phyloP scores from a whole-genome alignment of 805 yeast genomes.

The Brettanomyces sp. region DNA sequence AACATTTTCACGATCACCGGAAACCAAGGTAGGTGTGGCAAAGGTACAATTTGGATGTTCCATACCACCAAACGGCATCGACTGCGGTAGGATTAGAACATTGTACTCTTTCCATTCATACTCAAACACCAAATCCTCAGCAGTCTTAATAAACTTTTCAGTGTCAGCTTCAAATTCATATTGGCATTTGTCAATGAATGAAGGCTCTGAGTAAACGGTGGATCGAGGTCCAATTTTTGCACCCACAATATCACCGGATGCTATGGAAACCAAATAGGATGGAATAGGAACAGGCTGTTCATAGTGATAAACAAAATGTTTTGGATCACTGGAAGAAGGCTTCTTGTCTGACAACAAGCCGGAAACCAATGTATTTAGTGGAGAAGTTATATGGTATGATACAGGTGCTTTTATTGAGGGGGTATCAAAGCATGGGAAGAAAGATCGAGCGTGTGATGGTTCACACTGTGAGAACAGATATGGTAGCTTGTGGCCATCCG shows the following conservation, averaged over 20 bases:
- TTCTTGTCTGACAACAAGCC: constrained; percentile 31
- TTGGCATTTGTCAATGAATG: constrained; percentile 54
- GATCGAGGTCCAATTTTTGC: constrained; percentile 82
- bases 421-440: constrained; percentile 87
- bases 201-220: constrained; percentile 70
- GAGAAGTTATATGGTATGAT: constrained; percentile 48
- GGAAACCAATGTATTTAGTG: constrained; percentile 63
- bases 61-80: constrained; percentile 89
- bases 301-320: constrained; percentile 33
- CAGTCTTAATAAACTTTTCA: constrained; percentile 69
- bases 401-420: constrained; percentile 72
- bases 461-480: constrained; percentile 84
- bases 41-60: constrained; percentile 88
- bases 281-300: constrained; percentile 80
- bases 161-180: constrained; percentile 76
- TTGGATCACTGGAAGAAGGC: constrained; percentile 23
- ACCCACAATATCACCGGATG: constrained; percentile 66
- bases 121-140: constrained; percentile 65
- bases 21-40: constrained; percentile 80
- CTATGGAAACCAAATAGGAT: constrained; percentile 73
- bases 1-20: constrained; percentile 78
- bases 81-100: constrained; percentile 68
- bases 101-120: constrained; percentile 85
- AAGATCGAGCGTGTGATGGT: constrained; percentile 81
- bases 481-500: constrained; percentile 62